Conservation (phyloP, 2,329 filamentous ascomycete species). For the Hypoxylon sp. region DNA sequence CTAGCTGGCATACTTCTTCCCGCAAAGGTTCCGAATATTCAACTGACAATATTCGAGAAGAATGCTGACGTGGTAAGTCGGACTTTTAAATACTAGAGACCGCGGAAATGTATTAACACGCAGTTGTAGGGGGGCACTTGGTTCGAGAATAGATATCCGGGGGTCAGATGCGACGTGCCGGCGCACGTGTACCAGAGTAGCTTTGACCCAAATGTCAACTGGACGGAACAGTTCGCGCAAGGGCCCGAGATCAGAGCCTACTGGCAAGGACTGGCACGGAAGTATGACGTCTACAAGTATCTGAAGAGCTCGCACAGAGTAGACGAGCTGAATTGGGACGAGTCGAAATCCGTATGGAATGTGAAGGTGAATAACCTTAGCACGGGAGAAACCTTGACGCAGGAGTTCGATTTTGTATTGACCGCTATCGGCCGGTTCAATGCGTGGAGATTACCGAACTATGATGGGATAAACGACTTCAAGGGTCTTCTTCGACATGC, state of each 20-base stretch:
- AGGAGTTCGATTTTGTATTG: slow-evolving; percentile 70
- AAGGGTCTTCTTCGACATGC: slow-evolving; percentile 69
- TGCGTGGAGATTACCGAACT: slow-evolving; percentile 71
- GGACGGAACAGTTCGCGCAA: slow-evolving; percentile 75
- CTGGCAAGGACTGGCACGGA: slow-evolving; percentile 70
- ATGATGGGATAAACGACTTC: slow-evolving; percentile 67
- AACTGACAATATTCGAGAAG: slow-evolving; percentile 76
- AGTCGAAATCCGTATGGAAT: slow-evolving; percentile 64
- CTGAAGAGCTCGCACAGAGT: slow-evolving; percentile 68
- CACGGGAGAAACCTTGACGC: slow-evolving; percentile 54
- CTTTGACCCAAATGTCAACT: slow-evolving; percentile 75
- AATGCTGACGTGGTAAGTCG: slow-evolving; percentile 71
- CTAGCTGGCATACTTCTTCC: slow-evolving; percentile 74
- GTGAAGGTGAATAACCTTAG: slow-evolving; percentile 59
- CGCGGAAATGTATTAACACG: slow-evolving; percentile 17
- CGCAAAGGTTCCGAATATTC: slow-evolving; percentile 74
- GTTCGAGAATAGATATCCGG: slow-evolving; percentile 70
- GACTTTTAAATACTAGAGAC: not conserved
- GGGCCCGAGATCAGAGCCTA: slow-evolving; percentile 76
- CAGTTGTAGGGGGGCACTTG: slow-evolving; percentile 62
- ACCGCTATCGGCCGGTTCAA: slow-evolving; percentile 75
- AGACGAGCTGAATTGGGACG: slow-evolving; percentile 66
- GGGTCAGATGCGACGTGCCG: slow-evolving; percentile 75
- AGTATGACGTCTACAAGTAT: slow-evolving; percentile 72
- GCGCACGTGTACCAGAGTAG: slow-evolving; percentile 77